Evolutionary conservation across 1,284 basidiomycete genomes (phyloP).

Genomic region (Naganishia sp.): DNA sequence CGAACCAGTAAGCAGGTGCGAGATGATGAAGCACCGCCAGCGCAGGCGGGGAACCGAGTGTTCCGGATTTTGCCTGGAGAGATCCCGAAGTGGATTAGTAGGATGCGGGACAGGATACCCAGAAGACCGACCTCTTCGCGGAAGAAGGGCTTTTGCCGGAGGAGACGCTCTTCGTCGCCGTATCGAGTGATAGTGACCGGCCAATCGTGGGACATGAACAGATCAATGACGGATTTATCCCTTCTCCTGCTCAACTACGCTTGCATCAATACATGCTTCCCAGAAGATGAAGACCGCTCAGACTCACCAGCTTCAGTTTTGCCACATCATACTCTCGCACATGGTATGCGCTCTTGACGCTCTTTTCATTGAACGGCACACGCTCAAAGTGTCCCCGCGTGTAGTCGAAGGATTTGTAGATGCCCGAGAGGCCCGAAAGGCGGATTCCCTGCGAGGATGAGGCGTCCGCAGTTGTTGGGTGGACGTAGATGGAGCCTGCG

Average conservation of each 20-base stretch:
- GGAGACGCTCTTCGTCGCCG: constrained; percentile 68
- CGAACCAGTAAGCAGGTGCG: constrained; percentile 89
- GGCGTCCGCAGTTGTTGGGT: constrained; percentile 45
- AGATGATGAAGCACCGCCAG: constrained; percentile 73
- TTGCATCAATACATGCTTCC: neutral
- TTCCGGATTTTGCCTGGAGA: constrained; percentile 61
- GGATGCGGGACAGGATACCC: neutral
- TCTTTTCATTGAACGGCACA: constrained; percentile 62
- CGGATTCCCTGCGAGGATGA: constrained; percentile 63
- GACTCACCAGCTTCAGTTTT: constrained; percentile 72
- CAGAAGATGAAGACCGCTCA: neutral
- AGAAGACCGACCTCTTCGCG: constrained; percentile 60
- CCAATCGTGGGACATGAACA: constrained; percentile 97
- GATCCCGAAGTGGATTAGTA: neutral
- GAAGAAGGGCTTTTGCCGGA: constrained; percentile 82
- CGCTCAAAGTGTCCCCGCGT: constrained; percentile 59
- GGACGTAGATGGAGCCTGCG: constrained; percentile 83
- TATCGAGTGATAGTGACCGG: constrained; percentile 80
- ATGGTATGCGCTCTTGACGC: constrained; percentile 87
- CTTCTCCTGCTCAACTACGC: constrained; percentile 16
- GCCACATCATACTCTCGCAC: constrained; percentile 81
- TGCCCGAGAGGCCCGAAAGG: constrained; percentile 88
- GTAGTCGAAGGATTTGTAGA: constrained; percentile 84
- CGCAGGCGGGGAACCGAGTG: constrained; percentile 85
- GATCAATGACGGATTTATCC: constrained; percentile 61